Conservation (phyloP, 2,329 filamentous ascomycete genomes). For the Onygenales sp. region DNA sequence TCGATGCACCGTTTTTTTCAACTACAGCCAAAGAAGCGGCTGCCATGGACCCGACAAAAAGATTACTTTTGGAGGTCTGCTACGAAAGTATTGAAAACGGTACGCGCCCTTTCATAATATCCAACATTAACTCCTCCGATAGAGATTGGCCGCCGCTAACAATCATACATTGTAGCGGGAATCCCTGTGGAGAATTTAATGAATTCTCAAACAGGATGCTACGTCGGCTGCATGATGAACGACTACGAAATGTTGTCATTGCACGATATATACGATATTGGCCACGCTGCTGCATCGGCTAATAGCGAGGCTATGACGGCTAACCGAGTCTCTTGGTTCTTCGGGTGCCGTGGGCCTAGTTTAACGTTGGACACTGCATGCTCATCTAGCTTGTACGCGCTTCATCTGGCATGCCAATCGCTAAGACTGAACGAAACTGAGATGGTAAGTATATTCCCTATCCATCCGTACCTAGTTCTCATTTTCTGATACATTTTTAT, state of each 20-base stretch:
- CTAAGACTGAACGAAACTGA: conserved; percentile 11
- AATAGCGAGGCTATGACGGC: conserved; percentile 15
- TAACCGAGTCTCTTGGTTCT: conserved; percentile 21
- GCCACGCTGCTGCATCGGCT: conserved; percentile 12
- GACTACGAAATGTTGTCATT: conserved; percentile 4
- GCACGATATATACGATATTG: conserved; percentile 1
- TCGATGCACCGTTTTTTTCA: conserved; percentile 10
- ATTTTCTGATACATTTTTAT: neutral
- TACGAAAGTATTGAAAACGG: conserved; percentile 11
- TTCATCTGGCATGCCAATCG: conserved; percentile 21
- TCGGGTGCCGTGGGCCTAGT: conserved; percentile 18
- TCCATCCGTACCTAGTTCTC: conserved; percentile 2
- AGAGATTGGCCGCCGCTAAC: neutral
- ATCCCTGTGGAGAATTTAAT: conserved; percentile 3
- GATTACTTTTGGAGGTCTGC: conserved; percentile 12
- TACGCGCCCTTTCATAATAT: conserved; percentile 1
- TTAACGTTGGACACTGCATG: conserved; percentile 22
- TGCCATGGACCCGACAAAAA: conserved; percentile 16
- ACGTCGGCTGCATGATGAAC: conserved; percentile 4
- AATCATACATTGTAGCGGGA: neutral
- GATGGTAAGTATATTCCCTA: conserved; percentile 6
- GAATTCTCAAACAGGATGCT: conserved; percentile 8
- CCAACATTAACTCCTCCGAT: neutral
- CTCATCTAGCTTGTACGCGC: conserved; percentile 16
- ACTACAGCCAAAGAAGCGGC: conserved; percentile 10